These are phyloP conservation scores for Gossypium gossypioides DNA, from an alignment of 441 rosid genomes.

Conservation along the genomic window DNA sequence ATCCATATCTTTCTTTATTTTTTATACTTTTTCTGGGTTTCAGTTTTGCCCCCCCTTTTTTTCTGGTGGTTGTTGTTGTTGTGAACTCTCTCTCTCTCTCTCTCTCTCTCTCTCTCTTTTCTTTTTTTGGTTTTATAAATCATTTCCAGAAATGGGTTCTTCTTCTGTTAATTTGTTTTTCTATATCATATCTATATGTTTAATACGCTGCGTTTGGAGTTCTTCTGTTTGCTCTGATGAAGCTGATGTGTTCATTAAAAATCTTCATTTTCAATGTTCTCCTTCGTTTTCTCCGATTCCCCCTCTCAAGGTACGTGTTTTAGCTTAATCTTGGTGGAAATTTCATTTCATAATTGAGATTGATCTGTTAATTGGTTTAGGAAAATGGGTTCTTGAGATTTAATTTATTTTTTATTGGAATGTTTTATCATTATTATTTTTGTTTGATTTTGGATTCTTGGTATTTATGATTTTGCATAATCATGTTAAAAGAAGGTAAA, in stretches of 20 bases:
- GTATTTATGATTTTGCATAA: background rate
- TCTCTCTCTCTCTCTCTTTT: background rate
- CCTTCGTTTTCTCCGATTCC: slow-evolving; percentile 42
- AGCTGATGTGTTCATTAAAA: slow-evolving; percentile 27
- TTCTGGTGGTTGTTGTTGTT: background rate
- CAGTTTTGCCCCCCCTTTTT: background rate
- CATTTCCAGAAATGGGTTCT: slow-evolving; percentile 26
- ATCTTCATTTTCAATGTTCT: slow-evolving; percentile 49
- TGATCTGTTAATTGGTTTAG: background rate
- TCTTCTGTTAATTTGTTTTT: slow-evolving; percentile 21
- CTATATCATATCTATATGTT: slow-evolving; percentile 22
- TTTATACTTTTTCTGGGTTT: background rate
- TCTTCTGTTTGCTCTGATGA: slow-evolving; percentile 34
- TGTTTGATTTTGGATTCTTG: slow-evolving; percentile 8
- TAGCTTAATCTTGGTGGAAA: background rate
- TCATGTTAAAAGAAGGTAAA: background rate
- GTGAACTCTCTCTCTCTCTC: background rate
- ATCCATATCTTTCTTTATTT: too few relatives aligned
- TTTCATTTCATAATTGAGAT: background rate
- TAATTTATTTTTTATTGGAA: background rate
- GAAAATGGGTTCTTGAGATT: slow-evolving; percentile 4
- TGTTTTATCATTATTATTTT: background rate
- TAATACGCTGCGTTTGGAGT: slow-evolving; percentile 24
- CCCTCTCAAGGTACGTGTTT: slow-evolving; percentile 46
- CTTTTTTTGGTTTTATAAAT: background rate